These are phyloP conservation scores for Kuraishia hungarica DNA, from an alignment of 805 yeast genomes.

Conservation along the genomic window DNA sequence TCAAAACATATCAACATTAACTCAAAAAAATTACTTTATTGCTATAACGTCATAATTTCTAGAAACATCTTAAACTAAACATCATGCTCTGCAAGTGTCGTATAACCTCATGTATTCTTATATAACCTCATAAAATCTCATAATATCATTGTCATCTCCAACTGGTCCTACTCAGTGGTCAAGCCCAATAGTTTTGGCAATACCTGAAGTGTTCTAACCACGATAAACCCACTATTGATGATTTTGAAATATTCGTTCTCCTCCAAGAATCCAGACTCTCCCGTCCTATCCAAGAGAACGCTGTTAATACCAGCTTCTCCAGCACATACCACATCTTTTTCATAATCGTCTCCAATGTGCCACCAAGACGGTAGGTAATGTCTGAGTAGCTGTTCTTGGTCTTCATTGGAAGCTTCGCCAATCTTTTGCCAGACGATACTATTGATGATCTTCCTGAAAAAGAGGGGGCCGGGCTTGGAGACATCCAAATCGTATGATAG, in stretches of 20 bases:
- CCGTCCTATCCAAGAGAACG: slow-evolving; percentile 40
- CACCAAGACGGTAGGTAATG: slow-evolving; percentile 24
- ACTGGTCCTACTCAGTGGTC: not conserved
- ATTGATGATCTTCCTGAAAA: slow-evolving; percentile 33
- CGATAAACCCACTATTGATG: not conserved
- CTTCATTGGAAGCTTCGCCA: slow-evolving; percentile 8
- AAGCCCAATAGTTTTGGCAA: slow-evolving; percentile 1
- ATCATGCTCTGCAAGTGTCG: too few relatives aligned
- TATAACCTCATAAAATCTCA: too few relatives aligned
- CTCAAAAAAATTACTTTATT: too few relatives aligned
- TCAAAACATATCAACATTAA: too few relatives aligned
- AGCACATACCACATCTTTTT: slow-evolving; percentile 47
- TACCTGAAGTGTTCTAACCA: not conserved
- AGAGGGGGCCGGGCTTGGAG: slow-evolving; percentile 40
- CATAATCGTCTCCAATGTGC: slow-evolving; percentile 63
- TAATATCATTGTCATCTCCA: too few relatives aligned
- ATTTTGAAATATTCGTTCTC: not conserved
- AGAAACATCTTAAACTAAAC: too few relatives aligned
- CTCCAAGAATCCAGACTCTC: slow-evolving; percentile 13
- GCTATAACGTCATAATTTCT: too few relatives aligned
- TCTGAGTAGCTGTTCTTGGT: not conserved
- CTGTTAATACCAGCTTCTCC: slow-evolving; percentile 55
- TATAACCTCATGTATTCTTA: too few relatives aligned
- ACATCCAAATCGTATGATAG: slow-evolving; percentile 50
- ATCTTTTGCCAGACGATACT: slow-evolving; percentile 12